phyloP scores from a whole-genome alignment of 2,329 filamentous ascomycete species.

The Phialemoniopsis sp. region DNA sequence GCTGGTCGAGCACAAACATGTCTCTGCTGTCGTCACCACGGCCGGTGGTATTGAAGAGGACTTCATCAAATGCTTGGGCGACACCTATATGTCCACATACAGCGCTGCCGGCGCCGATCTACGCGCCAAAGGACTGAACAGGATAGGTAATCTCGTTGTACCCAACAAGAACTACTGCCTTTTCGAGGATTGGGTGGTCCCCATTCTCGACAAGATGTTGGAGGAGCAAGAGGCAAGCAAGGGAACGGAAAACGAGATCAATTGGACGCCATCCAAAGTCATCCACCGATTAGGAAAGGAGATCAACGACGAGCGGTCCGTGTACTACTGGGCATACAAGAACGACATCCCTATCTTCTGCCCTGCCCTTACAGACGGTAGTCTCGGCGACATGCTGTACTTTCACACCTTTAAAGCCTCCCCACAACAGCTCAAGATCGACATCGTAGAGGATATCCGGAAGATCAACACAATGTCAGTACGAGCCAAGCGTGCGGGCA shows the following conservation, averaged over 20 bases:
- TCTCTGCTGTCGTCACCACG: conserved; percentile 91
- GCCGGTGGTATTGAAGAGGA: conserved; percentile 96
- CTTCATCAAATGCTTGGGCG: conserved; percentile 94
- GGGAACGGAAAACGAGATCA: conserved; percentile 63
- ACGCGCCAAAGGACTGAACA: conserved; percentile 82
- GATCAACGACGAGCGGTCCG: conserved; percentile 86
- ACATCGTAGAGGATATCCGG: conserved; percentile 92
- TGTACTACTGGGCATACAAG: conserved; percentile 97
- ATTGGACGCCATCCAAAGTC: conserved; percentile 92
- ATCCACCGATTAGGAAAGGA: conserved; percentile 88
- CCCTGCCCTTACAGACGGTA: conserved; percentile 91
- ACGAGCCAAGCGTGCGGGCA: conserved; percentile 80
- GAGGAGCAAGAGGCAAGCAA: conserved; percentile 85
- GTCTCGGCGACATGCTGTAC: conserved; percentile 95
- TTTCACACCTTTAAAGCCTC: conserved; percentile 95
- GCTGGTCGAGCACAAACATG: conserved; percentile 86
- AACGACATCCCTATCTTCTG: conserved; percentile 98
- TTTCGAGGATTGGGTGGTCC: conserved; percentile 97
- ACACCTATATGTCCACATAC: conserved; percentile 91
- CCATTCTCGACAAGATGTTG: conserved; percentile 91
- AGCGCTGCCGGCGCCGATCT: conserved; percentile 71
- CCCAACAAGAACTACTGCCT: conserved; percentile 97
- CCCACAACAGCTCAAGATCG: conserved; percentile 75
- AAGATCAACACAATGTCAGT: conserved; percentile 90
- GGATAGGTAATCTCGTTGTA: conserved; percentile 92